A percentile compares a stretch with the other conserved stretches of the same genome.
These are phyloP conservation scores for Casaregolazyma lundiana DNA, from an alignment of 1,139 yeast genomes.

Conservation along the genomic window DNA sequence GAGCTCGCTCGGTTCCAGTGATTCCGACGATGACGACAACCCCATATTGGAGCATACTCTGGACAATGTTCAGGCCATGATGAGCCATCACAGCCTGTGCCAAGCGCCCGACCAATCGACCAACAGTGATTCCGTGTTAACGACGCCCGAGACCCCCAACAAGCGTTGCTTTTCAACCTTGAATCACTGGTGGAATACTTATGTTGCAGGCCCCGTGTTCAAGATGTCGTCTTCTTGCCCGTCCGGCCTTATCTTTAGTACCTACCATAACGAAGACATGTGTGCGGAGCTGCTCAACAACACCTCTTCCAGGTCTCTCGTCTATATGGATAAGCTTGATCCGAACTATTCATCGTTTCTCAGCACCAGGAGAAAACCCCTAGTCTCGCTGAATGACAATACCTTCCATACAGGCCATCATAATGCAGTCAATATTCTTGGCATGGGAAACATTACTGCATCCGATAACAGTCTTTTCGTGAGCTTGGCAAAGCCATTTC, in stretches of 20 bases:
- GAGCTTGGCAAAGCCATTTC: conserved; percentile 2
- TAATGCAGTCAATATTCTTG: conserved; percentile 6
- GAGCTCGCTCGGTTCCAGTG: conserved; percentile 3
- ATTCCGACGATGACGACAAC: conserved; percentile 3
- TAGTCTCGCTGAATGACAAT: neutral
- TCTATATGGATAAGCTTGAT: conserved; percentile 3
- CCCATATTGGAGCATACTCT: conserved; percentile 8
- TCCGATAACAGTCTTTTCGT: conserved; percentile 9
- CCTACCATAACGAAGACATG: conserved; percentile 1
- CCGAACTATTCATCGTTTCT: neutral
- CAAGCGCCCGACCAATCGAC: neutral
- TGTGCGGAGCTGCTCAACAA: conserved; percentile 2
- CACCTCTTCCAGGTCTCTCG: conserved; percentile 4
- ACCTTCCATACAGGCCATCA: neutral
- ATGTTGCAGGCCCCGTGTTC: neutral
- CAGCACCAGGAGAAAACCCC: neutral
- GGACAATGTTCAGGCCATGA: conserved; percentile 9
- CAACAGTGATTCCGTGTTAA: neutral
- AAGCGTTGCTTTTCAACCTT: neutral
- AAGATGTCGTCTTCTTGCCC: conserved; percentile 1
- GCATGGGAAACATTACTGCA: conserved; percentile 3
- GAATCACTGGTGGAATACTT: conserved; percentile 2
- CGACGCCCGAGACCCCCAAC: neutral
- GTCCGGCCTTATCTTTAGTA: neutral
- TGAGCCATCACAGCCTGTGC: conserved; percentile 1